Base-by-base conservation (phyloP, 1,139 yeast species). In the Suhomyces bokatorum region DNA sequence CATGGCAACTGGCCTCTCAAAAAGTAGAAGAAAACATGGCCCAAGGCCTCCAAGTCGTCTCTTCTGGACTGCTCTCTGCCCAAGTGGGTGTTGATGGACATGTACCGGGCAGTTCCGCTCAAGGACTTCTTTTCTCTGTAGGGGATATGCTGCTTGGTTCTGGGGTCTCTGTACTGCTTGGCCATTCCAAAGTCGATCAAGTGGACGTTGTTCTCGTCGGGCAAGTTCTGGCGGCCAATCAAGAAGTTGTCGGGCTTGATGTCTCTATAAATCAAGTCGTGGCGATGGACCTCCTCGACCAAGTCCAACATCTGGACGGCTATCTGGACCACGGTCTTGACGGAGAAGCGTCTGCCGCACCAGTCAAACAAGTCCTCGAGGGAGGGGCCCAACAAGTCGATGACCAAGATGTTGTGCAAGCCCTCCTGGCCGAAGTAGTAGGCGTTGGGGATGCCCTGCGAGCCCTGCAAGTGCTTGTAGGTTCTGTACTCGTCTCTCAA, bases 351-450 rank as follows among this genome's bases (percentile, higher is more conserved):
- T 51, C 99, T 80, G 30, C 97, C 97, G 70, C 99, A 93, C 98
- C 97, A 91, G 67, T 93, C 98, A 66, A 93, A 93, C 62, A 93
- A 75, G 69, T 93, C 99, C 66, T 93, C 99, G 51, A 93, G 74
- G 2, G 96, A 87, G 2, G 99, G 99, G 14, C 99, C 99, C 54
- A 93, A 77, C 49, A 93, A 77, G 65, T 93, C 98, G 59, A 93
- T 90, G 36, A 93, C 96, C 54, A 93, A 76, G 45, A 93, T 89
- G 67, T 90, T 90, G 68, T 93, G 97, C 58, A 90, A 80, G 16
- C 99, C 98, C 67, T 93, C 99, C 65, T 93, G 98, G 46, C 99
- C 99, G 66, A 90, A 93, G 68, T 89, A 93, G 69, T 91, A 91
- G 32, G 95, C 98, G 60, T 84, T 87, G 36, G 99, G 99, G 48